phyloP scores from a whole-genome alignment of 345 rosid species.

The Linum tenue region DNA sequence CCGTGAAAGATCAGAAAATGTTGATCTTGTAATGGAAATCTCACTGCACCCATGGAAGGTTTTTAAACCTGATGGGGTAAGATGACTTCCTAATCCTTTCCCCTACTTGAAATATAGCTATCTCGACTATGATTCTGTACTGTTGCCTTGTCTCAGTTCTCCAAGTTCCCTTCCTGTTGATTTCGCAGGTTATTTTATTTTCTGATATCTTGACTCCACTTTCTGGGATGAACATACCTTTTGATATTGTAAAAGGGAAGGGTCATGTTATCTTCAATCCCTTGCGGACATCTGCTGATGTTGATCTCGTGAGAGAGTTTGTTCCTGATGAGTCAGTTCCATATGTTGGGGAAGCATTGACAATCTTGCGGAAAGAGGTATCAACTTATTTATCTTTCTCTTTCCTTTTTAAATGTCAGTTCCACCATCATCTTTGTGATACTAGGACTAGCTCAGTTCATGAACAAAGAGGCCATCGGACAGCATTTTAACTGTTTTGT shows the following conservation, averaged over 20 bases:
- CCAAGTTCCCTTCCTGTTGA: constrained; percentile 9
- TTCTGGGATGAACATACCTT: constrained; percentile 98
- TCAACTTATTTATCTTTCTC: background rate
- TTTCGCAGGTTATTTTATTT: constrained; percentile 78
- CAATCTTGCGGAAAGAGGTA: constrained; percentile 77
- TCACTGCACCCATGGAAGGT: constrained; percentile 99
- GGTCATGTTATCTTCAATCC: constrained; percentile 89
- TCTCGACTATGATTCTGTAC: constrained; percentile 2
- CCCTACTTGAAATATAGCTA: too few relatives aligned
- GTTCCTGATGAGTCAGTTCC: constrained; percentile 81
- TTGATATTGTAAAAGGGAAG: constrained; percentile 91
- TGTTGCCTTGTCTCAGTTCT: background rate
- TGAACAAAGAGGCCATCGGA: too few relatives aligned
- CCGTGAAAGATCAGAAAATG: constrained; percentile 93
- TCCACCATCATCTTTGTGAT: too few relatives aligned
- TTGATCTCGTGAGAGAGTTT: constrained; percentile 72
- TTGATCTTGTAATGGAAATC: constrained; percentile 88
- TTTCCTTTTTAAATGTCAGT: background rate
- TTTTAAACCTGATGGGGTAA: constrained; percentile 90
- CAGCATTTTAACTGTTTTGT: background rate
- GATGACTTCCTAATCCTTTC: too few relatives aligned
- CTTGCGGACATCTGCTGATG: constrained; percentile 56
- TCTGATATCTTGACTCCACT: constrained; percentile 97
- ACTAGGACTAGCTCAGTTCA: too few relatives aligned
- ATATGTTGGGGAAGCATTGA: constrained; percentile 91